These are phyloP conservation scores for Tubosaeta sp. DNA, from an alignment of 768 basidiomycete genomes.

Conservation along the genomic window DNA sequence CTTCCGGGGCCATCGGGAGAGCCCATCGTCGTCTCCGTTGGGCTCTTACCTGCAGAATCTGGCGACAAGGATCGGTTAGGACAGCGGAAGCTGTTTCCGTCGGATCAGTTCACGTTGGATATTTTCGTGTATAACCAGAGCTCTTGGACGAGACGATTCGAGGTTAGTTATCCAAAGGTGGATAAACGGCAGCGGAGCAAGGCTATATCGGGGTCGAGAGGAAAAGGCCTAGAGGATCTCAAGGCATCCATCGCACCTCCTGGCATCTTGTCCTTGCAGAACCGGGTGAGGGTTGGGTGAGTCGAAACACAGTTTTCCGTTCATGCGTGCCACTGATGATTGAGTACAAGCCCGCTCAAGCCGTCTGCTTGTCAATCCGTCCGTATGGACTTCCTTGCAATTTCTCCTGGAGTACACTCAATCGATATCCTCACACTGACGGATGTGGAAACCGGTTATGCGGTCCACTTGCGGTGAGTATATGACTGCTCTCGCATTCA, in stretches of 20 bases:
- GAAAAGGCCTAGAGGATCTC: slow-evolving; percentile 25
- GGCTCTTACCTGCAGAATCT: slow-evolving; percentile 34
- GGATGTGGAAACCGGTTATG: slow-evolving; percentile 69
- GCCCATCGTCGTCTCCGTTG: slow-evolving; percentile 68
- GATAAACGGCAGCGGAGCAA: slow-evolving; percentile 38
- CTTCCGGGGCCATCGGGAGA: slow-evolving; percentile 36
- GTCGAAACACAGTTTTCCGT: slow-evolving; percentile 25
- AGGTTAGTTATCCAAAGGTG: slow-evolving; percentile 63
- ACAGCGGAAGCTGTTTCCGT: slow-evolving; percentile 58
- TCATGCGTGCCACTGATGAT: slow-evolving; percentile 1
- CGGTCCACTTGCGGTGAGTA: slow-evolving; percentile 67
- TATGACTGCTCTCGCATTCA: not conserved
- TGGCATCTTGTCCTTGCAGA: slow-evolving; percentile 73
- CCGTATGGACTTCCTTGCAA: slow-evolving; percentile 78
- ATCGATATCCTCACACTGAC: slow-evolving; percentile 69
- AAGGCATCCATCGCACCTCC: slow-evolving; percentile 35
- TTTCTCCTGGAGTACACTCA: slow-evolving; percentile 75
- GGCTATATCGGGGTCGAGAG: slow-evolving; percentile 14
- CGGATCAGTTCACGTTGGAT: slow-evolving; percentile 75
- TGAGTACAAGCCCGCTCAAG: slow-evolving; percentile 58
- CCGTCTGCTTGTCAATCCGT: slow-evolving; percentile 84
- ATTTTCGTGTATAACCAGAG: slow-evolving; percentile 86
- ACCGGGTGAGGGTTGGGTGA: slow-evolving; percentile 75
- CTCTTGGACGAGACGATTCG: slow-evolving; percentile 70
- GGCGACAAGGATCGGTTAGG: slow-evolving; percentile 9